Percentiles rank a stretch among this genome's conserved stretches.
Conservation (phyloP, 108 stramenopile genomes). For the Aurantiochytrium sp. region DNA sequence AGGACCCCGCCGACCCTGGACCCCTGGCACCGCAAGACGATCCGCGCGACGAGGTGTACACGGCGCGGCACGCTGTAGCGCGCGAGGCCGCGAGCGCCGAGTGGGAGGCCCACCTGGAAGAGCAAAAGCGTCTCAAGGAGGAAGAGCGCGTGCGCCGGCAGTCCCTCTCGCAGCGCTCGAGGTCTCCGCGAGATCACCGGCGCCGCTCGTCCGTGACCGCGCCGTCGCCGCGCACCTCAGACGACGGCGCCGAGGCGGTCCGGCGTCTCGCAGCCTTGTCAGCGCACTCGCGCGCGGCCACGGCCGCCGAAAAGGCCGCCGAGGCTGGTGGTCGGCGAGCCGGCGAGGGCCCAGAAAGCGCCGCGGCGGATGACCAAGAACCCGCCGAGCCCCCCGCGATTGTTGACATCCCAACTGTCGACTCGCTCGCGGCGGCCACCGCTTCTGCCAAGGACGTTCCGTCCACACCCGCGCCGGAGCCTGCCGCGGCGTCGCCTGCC, state of each 20-base stretch:
- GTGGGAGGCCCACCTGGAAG: slow-evolving; percentile 16
- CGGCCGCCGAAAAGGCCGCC: background rate
- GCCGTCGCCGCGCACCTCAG: background rate
- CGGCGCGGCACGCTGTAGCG: background rate
- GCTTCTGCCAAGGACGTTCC: background rate
- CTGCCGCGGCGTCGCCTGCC: too few species aligned
- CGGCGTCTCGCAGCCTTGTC: background rate
- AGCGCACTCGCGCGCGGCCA: background rate
- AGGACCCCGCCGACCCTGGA: background rate
- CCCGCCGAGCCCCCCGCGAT: too few species aligned
- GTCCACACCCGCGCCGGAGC: too few species aligned
- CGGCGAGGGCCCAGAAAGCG: background rate
- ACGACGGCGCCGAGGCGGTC: background rate
- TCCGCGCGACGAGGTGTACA: background rate
- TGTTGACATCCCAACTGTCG: background rate
- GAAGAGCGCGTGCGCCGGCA: background rate
- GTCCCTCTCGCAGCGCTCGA: background rate
- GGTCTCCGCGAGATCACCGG: background rate
- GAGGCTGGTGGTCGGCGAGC: background rate
- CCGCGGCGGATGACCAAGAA: too few species aligned
- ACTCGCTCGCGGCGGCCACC: background rate
- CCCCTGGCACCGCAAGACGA: background rate
- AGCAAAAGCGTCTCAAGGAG: background rate
- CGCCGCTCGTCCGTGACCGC: background rate
- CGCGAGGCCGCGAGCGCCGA: background rate